Conservation (phyloP, 306 rosid species). For the Sicyos edulis region DNA sequence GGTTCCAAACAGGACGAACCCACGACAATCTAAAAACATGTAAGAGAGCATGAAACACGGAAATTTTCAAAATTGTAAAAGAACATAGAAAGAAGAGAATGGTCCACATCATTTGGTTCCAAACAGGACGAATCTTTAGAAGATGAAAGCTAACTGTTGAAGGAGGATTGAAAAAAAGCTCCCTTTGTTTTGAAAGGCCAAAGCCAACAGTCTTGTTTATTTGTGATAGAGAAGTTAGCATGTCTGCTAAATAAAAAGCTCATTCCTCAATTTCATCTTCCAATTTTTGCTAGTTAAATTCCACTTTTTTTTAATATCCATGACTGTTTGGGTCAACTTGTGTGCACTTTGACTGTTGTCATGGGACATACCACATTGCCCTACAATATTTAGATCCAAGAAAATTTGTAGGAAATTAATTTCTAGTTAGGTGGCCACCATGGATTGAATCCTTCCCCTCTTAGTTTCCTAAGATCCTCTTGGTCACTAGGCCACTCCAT, state of each 20-base stretch:
- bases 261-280: conserved; percentile 5
- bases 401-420: too few relatives aligned
- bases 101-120: not conserved
- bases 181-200: not conserved
- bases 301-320: not conserved
- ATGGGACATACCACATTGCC: too few relatives aligned
- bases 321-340: too few relatives aligned
- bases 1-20: too few relatives aligned
- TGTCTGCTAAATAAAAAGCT: not conserved
- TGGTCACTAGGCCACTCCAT: too few relatives aligned
- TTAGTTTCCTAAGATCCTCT: too few relatives aligned
- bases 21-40: too few relatives aligned
- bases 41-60: not conserved
- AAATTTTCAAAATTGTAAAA: not conserved
- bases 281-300: not conserved
- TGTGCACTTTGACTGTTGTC: too few relatives aligned
- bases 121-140: not conserved
- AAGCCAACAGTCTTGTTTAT: not conserved
- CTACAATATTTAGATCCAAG: too few relatives aligned
- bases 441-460: too few relatives aligned
- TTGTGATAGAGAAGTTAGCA: not conserved
- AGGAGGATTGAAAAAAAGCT: not conserved
- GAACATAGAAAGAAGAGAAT: not conserved
- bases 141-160: not conserved
- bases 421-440: too few relatives aligned